Base-by-base conservation (phyloP, 345 rosid genomes). In the Brassica incana region DNA sequence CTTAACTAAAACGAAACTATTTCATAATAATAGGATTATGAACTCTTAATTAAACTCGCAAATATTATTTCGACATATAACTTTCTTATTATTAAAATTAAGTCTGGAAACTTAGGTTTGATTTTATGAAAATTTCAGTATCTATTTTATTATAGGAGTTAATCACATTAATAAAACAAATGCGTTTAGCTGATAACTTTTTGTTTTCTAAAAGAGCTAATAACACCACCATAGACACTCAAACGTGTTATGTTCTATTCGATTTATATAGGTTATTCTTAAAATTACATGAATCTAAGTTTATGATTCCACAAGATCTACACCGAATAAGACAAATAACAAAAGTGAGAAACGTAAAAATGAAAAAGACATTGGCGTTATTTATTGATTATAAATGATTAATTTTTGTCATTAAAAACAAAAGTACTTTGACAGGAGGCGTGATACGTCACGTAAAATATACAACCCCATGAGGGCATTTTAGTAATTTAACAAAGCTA, bases 371-470 rank as follows among this genome's bases (percentile, higher is more conserved):
- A 35, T 65, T 38, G 18, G 16, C 61, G 72, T 65, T 60, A 78
- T 54, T 15, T 36, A 72, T 4, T 72, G 77, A 78, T 72, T 54
- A 65, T 38, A 78, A 78, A 78, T 66, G 77, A 62, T 29, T 78
- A 78, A 3, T 79, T 79, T 73, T 79, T 20, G 74, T 79, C 72
- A 73, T 73, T 67, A 73, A 73, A 79, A 67, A 74, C 74, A 79
- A 73, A 78, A 79, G 82, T 73, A 67, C 58, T 61, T 73, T 78
- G 72, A 2, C 62, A 73, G 67, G 67, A 73, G 70, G 65, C 62
- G 78, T 67, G 74, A 5, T 73, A 61, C 70, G 70, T 60, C 74
- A 60, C 33, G 82, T 79, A 79, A 79, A 73, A 60, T 3, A 4
- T 2, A 79, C 78, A 78, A 35, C 32, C 18, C 6, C 0, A 7